These are phyloP conservation scores for Pugionium cornutum DNA, from an alignment of 345 rosid genomes.

Conservation along the genomic window DNA sequence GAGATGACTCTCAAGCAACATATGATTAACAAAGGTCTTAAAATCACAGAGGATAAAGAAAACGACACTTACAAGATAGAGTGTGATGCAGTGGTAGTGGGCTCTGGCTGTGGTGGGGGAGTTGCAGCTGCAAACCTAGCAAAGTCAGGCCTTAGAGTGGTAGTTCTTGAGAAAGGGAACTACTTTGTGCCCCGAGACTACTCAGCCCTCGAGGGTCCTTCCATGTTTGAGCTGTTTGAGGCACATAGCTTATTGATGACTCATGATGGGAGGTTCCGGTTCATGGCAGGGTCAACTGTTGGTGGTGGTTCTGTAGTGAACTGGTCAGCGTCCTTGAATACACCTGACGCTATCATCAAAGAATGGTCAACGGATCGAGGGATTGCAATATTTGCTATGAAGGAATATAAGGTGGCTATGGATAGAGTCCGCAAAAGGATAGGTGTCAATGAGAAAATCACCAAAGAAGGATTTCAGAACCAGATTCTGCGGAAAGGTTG, in stretches of 20 bases:
- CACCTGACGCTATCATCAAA: constrained; percentile 51
- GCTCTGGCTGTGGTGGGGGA: constrained; percentile 74
- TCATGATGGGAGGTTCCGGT: constrained; percentile 44
- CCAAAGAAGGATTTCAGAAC: constrained; percentile 65
- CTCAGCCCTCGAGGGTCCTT: constrained; percentile 65
- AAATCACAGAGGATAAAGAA: constrained; percentile 47
- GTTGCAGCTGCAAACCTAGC: constrained; percentile 77
- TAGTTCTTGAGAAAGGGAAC: constrained; percentile 72
- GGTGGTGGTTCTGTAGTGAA: constrained; percentile 74
- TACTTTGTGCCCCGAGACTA: constrained; percentile 57
- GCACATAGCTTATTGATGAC: constrained; percentile 46
- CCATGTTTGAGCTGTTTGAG: constrained; percentile 59
- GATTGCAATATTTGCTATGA: constrained; percentile 46
- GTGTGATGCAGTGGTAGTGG: constrained; percentile 64
- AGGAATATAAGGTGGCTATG: constrained; percentile 55
- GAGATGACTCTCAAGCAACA: constrained; percentile 45
- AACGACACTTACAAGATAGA: constrained; percentile 47
- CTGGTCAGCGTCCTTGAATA: constrained; percentile 62
- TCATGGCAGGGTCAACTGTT: constrained; percentile 62
- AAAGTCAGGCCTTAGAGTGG: constrained; percentile 55
- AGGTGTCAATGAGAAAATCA: constrained; percentile 53
- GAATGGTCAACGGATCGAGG: constrained; percentile 59
- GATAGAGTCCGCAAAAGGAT: constrained; percentile 49
- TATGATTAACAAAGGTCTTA: constrained; percentile 52
- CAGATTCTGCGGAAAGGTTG: constrained; percentile 66